Evolutionary conservation across 2,329 filamentous ascomycete genomes (phyloP).

Genomic region (Apiospora phragmitis): DNA sequence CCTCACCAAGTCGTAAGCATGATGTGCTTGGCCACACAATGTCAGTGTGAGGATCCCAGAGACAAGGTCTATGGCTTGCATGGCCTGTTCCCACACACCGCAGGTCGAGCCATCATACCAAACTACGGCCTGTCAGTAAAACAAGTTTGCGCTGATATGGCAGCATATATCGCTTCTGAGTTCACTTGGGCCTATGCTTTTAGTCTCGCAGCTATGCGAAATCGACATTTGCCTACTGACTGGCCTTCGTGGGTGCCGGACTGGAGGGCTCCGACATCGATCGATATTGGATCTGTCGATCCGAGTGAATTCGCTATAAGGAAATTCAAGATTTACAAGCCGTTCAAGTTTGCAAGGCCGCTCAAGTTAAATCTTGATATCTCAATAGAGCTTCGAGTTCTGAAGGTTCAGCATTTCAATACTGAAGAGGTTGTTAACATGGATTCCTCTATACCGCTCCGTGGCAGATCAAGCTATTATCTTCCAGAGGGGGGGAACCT

Average conservation of each 20-base stretch:
- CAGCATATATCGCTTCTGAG: not conserved
- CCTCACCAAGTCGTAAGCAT: not conserved
- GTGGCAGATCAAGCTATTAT: not conserved
- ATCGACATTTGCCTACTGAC: not conserved
- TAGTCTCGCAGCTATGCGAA: not conserved
- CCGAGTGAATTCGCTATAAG: too few species aligned
- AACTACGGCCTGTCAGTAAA: not conserved
- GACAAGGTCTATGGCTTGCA: not conserved
- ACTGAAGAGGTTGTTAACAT: too few species aligned
- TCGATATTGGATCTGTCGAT: too few species aligned
- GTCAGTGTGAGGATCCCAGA: not conserved
- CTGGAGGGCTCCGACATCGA: not conserved
- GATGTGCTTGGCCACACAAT: not conserved
- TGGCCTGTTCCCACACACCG: not conserved
- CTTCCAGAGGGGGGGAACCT: too few species aligned
- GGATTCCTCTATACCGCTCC: too few species aligned
- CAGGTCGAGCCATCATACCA: not conserved
- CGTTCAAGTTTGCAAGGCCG: too few species aligned
- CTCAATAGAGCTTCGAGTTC: not conserved
- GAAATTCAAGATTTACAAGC: too few species aligned
- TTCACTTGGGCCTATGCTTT: not conserved
- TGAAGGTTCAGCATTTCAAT: not conserved
- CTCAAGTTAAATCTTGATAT: not conserved
- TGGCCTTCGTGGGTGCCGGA: not conserved
- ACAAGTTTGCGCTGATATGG: not conserved